These are phyloP conservation scores for Periconia macrospinosa DNA, from an alignment of 2,329 filamentous ascomycete species.

Conservation along the genomic window DNA sequence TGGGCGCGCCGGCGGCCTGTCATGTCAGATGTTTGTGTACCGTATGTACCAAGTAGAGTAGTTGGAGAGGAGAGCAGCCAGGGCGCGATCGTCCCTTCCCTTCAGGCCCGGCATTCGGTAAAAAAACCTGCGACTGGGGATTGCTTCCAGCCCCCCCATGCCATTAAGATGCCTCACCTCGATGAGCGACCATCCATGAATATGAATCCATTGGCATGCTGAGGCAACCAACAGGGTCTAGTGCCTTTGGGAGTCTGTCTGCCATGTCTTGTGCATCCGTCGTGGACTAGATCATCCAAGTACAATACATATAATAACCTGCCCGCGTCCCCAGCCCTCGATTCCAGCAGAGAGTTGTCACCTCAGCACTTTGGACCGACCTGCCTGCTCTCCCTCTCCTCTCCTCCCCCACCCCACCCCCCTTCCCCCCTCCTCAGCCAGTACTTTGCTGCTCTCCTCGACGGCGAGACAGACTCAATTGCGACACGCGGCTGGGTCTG, in stretches of 20 bases:
- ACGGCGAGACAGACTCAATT: slow-evolving; percentile 26
- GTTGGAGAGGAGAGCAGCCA: too few relatives aligned
- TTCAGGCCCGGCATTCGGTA: neutral
- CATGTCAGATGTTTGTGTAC: neutral
- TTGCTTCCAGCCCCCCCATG: too few relatives aligned
- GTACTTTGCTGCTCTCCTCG: slow-evolving; percentile 15
- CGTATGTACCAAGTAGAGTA: too few relatives aligned
- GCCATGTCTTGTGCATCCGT: neutral
- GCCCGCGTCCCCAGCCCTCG: slow-evolving; percentile 6
- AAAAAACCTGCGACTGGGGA: neutral
- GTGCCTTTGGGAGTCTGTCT: too few relatives aligned
- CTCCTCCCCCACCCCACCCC: slow-evolving; percentile 6
- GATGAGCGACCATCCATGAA: neutral
- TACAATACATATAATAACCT: slow-evolving; percentile 8
- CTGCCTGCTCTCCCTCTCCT: slow-evolving; percentile 11
- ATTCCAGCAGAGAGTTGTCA: slow-evolving; percentile 18
- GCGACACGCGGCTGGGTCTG: slow-evolving; percentile 26
- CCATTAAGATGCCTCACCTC: neutral
- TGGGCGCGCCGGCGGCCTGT: neutral
- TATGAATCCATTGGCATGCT: too few relatives aligned
- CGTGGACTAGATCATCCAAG: neutral
- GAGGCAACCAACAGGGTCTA: too few relatives aligned
- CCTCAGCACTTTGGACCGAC: slow-evolving; percentile 11
- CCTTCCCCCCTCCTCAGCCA: slow-evolving; percentile 1
- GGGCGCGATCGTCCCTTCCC: neutral